Evolutionary conservation across 352 stramenopile species (phyloP), one percentile per base, ranked within the genome.

Genomic region (Globisporangium camurandrum): DNA sequence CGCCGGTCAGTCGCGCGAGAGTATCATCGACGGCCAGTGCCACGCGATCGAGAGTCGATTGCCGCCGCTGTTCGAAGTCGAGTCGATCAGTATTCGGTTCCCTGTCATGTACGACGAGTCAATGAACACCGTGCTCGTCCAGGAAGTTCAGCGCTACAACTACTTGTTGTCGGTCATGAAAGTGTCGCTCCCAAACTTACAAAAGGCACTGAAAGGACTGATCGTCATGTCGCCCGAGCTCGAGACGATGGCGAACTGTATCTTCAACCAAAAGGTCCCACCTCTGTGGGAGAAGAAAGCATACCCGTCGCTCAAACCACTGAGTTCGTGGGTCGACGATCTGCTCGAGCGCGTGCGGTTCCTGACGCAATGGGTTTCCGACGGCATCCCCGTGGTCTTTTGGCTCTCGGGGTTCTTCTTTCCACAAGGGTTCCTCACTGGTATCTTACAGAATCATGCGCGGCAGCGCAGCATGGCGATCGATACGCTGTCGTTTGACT

Each of bases 321-420:
- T 96, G 1, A 68, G 68, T 10, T 75, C 84, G 7, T 97, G 87
- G 87, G 88, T 95, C 37, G 76, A 91, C 28, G 88, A 97, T 49
- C 55, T 96, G 4, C 60, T 94, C 7, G 79, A 90, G 41, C 81
- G 84, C 14, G 38, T 90, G 1, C 49, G 51, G 3, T 95, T 95
- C 41, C 62, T 92, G 24, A 62, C 65, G 0, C 66, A 61, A 11
- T 95, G 84, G 47, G 54, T 61, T 22, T 30, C 43, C 4, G 16
- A 46, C 17, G 54, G 54, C 36, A 61, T 80, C 71, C 51, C 85
- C 59, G 40, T 66, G 61, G 23, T 65, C 63, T 57, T 66, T 53
- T 98, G 93, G 93, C 47, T 98, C 20, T 84, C 82, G 28, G 88
- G 87, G 1, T 97, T 98, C 59, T 98, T 98, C 71, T 98, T 98